Evolutionary conservation across 129 eudicot species (phyloP).

Genomic region (Daucus carota): DNA sequence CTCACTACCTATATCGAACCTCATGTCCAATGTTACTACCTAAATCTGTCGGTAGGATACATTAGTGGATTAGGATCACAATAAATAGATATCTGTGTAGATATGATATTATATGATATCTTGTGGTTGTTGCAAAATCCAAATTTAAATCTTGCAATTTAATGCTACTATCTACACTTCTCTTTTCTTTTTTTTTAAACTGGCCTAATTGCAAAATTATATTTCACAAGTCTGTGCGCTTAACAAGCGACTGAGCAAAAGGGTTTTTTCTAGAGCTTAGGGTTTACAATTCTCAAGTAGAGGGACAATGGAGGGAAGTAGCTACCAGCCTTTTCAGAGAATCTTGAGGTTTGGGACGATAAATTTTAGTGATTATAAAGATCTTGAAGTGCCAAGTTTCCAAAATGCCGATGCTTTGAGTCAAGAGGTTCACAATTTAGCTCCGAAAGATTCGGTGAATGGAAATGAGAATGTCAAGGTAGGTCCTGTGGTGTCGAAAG

Average conservation of each 20-base stretch:
- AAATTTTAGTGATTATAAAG: not conserved
- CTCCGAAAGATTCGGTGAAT: constrained; percentile 7
- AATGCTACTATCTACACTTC: no score
- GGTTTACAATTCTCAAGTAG: not conserved
- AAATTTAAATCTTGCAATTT: not conserved
- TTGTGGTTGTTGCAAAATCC: not conserved
- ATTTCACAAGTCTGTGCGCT: not conserved
- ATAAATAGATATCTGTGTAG: not conserved
- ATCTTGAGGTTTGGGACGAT: not conserved
- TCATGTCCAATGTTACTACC: no score
- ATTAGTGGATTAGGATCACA: not conserved
- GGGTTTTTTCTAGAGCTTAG: not conserved
- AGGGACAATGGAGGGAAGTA: not conserved
- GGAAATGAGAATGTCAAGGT: constrained; percentile 12
- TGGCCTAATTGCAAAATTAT: not conserved
- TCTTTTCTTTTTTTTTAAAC: no score
- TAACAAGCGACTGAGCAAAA: no score
- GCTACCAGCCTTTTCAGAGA: not conserved
- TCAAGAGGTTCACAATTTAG: not conserved
- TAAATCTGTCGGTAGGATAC: no score
- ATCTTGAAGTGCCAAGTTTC: not conserved
- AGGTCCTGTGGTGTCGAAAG: constrained; percentile 14
- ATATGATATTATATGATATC: no score
- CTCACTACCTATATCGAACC: no score
- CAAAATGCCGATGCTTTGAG: not conserved